A percentile compares a stretch with the other conserved stretches of the same genome.
Evolutionary conservation across 768 basidiomycete genomes (phyloP).

Genomic region (Lactarius sanguifluus): DNA sequence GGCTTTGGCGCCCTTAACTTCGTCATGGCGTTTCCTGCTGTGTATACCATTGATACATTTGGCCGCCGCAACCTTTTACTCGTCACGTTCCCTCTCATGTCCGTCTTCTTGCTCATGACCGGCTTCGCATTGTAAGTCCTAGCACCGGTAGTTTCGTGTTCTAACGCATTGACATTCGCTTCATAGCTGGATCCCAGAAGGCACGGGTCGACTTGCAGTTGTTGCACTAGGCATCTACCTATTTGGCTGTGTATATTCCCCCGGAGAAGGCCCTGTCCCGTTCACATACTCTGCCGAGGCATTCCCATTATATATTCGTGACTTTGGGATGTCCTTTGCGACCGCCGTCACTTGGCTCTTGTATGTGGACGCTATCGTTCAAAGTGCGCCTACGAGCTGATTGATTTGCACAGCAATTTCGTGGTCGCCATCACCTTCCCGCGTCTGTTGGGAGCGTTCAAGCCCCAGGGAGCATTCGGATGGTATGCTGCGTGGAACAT

Average conservation of each 20-base stretch:
- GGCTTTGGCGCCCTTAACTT: slow-evolving; percentile 54
- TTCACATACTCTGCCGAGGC: slow-evolving; percentile 91
- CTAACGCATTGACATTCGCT: not conserved
- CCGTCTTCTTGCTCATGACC: slow-evolving; percentile 48
- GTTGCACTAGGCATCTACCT: slow-evolving; percentile 58
- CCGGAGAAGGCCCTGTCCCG: slow-evolving; percentile 88
- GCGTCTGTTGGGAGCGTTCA: slow-evolving; percentile 59
- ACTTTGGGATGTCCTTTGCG: slow-evolving; percentile 75
- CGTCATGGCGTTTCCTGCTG: slow-evolving; percentile 46
- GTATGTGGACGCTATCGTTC: slow-evolving; percentile 20
- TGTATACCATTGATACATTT: slow-evolving; percentile 60
- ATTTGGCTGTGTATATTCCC: slow-evolving; percentile 69
- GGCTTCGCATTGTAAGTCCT: slow-evolving; percentile 46
- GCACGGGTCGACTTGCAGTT: slow-evolving; percentile 46
- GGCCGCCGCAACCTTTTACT: slow-evolving; percentile 59
- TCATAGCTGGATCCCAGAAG: slow-evolving; percentile 43
- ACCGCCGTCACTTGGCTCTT: slow-evolving; percentile 62
- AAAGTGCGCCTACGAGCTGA: not conserved
- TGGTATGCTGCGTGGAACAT: slow-evolving; percentile 69
- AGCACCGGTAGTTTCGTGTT: not conserved
- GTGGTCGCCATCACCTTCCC: slow-evolving; percentile 69
- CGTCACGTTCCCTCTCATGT: slow-evolving; percentile 55
- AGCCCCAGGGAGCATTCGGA: slow-evolving; percentile 68
- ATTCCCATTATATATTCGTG: slow-evolving; percentile 80
- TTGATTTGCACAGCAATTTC: slow-evolving; percentile 25